Base-by-base conservation (phyloP, 169 alveolate species). In the Plasmodium fragile region DNA sequence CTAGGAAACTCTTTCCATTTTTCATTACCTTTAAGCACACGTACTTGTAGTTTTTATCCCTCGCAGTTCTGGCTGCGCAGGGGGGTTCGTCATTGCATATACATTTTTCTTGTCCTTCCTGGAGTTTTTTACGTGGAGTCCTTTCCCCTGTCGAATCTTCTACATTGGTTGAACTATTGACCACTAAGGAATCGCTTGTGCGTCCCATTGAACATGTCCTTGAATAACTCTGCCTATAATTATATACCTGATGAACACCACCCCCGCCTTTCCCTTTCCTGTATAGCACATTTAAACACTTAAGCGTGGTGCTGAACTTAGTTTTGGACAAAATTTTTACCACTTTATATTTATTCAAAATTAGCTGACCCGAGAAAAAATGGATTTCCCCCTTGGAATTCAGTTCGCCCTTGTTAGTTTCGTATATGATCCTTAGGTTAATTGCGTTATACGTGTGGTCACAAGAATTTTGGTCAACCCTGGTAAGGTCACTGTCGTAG, bases 1-100 rank as follows among this genome's bases (percentile, higher is more conserved):
- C 99, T 92, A 97, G 93, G 95, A 97, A 98, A 95, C 97, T 98
- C 96, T 98, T 98, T 85, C 98, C 98, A 93, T 98, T 98, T 94
- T 98, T 98, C 89, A 98, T 98, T 78, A 98, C 98, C 96, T 98
- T 97, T 97, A 98, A 95, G 82, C 99, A 97, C 18, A 97, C 98
- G 94, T 92, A 95, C 28, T 87, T 96, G 85, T 71, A 96, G 95
- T 53, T 96, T 94, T 69, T 80, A 49, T 49, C 52, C 70, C 25
- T 85, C 28, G 1, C 79, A 2, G 34, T 13, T 41, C 71, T 18
- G 55, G 36, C 75, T n/a, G 28, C 28, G 0, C 8, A 32, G 25
- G 1, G 36, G n/a, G 75, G 18, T 53, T 52, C 28, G 0, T n/a
- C 11, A n/a, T 25, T 55, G 28, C 22, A 53, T 25, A 22, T 6